These are phyloP conservation scores for Raddia guianensis DNA, from an alignment of 176 grass and related monocot species.

Conservation along the genomic window DNA sequence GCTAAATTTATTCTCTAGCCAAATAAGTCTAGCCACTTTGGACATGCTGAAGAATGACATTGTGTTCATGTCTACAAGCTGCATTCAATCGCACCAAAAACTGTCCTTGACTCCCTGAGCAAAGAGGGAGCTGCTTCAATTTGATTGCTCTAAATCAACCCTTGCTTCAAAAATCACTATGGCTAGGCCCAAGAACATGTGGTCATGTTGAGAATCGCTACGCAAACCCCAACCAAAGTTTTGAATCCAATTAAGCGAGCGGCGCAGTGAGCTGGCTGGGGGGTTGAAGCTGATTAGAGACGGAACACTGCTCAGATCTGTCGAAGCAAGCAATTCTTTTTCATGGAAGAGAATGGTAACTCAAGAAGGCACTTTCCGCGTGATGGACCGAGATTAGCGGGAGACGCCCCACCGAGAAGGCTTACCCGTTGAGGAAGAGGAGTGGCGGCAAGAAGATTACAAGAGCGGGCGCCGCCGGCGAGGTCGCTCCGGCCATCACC, in stretches of 20 bases:
- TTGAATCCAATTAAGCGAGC: not conserved
- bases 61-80: not conserved
- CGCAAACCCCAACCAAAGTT: not conserved
- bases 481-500: slow-evolving; percentile 42
- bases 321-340: not conserved
- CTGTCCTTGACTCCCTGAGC: not conserved
- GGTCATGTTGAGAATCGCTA: not conserved
- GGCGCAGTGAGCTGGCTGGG: not conserved
- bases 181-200: not conserved
- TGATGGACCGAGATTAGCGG: not conserved
- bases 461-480: not conserved
- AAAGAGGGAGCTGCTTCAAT: not conserved
- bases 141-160: not conserved
- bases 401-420: not conserved
- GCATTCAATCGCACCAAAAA: not conserved
- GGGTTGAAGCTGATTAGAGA: not conserved
- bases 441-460: slow-evolving; percentile 1
- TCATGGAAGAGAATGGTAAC: not conserved
- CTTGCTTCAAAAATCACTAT: not conserved
- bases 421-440: slow-evolving; percentile 43
- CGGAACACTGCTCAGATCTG: slow-evolving; percentile 32
- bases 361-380: not conserved
- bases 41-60: not conserved
- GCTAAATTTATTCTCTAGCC: too few relatives aligned
- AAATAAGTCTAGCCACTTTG: too few relatives aligned